A percentile compares a stretch with the other conserved stretches of the same genome.
These are phyloP conservation scores for Fusarium goolgardi DNA, from an alignment of 2,329 filamentous ascomycete species.

Conservation along the genomic window DNA sequence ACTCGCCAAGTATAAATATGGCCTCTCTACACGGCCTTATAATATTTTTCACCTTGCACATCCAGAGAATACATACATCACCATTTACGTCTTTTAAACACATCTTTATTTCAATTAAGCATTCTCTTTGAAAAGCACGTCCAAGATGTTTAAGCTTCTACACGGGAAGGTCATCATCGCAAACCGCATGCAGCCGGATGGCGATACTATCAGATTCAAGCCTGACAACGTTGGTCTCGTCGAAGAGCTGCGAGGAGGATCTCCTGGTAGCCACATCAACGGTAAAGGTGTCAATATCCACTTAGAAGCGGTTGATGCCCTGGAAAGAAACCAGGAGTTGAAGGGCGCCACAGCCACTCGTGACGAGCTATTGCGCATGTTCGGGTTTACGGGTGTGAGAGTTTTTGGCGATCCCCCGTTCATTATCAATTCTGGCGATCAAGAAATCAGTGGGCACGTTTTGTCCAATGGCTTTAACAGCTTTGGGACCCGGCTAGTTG, in stretches of 20 bases:
- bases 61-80: neutral
- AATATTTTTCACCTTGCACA: neutral
- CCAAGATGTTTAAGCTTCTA: conserved; percentile 1
- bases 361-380: neutral
- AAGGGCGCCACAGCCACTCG: neutral
- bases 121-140: neutral
- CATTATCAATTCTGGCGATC: neutral
- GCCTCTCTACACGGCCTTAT: neutral
- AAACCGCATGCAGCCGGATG: neutral
- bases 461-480: neutral
- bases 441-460: neutral
- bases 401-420: neutral
- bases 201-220: neutral
- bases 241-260: neutral
- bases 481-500: neutral
- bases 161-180: neutral
- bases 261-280: neutral
- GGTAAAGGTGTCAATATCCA: neutral
- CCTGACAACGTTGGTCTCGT: neutral
- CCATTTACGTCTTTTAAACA: neutral
- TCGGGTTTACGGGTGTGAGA: neutral
- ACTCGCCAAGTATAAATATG: neutral
- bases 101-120: neutral
- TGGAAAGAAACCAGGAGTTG: neutral
- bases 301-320: neutral